Conservation (phyloP, 768 basidiomycete species). For the Leccinum subtestaceum region DNA sequence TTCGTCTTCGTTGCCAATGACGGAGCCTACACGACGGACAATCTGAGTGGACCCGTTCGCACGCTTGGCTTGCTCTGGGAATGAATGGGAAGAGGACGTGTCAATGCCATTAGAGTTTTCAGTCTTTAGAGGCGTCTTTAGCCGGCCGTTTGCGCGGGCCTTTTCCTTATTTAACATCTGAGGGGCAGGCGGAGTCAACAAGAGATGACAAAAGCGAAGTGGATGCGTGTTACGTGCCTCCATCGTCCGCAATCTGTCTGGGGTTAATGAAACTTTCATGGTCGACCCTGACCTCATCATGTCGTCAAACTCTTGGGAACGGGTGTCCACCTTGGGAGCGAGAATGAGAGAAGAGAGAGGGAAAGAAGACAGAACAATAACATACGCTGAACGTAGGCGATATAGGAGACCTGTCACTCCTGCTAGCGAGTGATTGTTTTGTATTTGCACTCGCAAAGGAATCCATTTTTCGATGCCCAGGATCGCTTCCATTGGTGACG, state of each 20-base stretch:
- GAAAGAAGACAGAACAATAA: slow-evolving; percentile 7
- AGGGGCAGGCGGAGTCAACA: slow-evolving; percentile 4
- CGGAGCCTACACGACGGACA: slow-evolving; percentile 59
- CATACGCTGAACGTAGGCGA: slow-evolving; percentile 35
- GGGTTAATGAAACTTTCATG: slow-evolving; percentile 94
- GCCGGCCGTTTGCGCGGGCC: slow-evolving; percentile 35
- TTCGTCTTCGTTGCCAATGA: slow-evolving; percentile 58
- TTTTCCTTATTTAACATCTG: slow-evolving; percentile 78
- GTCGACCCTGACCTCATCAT: slow-evolving; percentile 87
- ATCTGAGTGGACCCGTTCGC: slow-evolving; percentile 40
- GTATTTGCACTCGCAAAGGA: slow-evolving; percentile 52
- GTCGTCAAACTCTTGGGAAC: slow-evolving; percentile 85
- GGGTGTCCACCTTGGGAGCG: slow-evolving; percentile 48
- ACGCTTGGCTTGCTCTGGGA: slow-evolving; percentile 26
- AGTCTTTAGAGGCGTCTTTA: slow-evolving; percentile 19
- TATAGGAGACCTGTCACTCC: slow-evolving; percentile 34
- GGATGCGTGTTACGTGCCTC: slow-evolving; percentile 59
- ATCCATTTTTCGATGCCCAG: slow-evolving; percentile 53
- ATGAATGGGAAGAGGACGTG: slow-evolving; percentile 10
- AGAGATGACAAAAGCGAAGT: slow-evolving; percentile 16
- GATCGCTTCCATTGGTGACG: slow-evolving; percentile 38
- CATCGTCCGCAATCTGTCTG: slow-evolving; percentile 89
- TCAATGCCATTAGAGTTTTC: slow-evolving; percentile 26
- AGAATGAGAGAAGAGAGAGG: slow-evolving; percentile 1
- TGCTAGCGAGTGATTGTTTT: slow-evolving; percentile 36